Evolutionary conservation across 257 asterid genomes (phyloP), one percentile per base, ranked within the genome.

Genomic region (Solanum piurae): DNA sequence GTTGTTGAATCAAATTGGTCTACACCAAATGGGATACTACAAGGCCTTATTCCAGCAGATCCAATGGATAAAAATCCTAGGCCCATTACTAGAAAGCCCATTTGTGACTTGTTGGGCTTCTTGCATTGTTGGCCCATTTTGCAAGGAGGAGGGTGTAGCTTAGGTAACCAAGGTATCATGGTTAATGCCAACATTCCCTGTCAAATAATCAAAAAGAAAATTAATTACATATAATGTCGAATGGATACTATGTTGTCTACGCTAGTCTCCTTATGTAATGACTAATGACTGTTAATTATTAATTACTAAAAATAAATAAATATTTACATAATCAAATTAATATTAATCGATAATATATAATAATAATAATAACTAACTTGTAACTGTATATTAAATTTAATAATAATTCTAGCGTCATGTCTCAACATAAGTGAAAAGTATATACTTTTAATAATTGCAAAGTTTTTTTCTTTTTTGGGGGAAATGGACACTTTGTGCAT

Each of bases 111-210:
- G 34, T 92, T 95, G 0, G 99, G 95, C 25, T 92, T 95, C 2
- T 25, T 40, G 93, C 99, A 95, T 73, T 86, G 27, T 7, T 86
- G 85, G 18, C 58, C 31, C n/a, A 21, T 75, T 23, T 86, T 87
- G 94, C 99, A 97, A 20, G 90, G 36, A 1, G 98, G 96, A 4
- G 99, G 99, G 75, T 90, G 99, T 42, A 97, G 83, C 12, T 86
- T 68, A 2, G 95, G 96, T 3, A 93, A 7, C 98, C 98, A 93
- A 3, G 95, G 91, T 38, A 97, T 75, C 0, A 97, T 80, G 3
- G 99, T 95, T 86, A 97, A 29, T 31, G 91, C 92, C 92, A 93
- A 4, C 99, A 97, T 94, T n/a, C 99, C 99, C 99, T 97, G 92
- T 75, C 68, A 73, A 66, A 87, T 29, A 60, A 29, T 21, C 9